Evolutionary conservation across 2,329 filamentous ascomycete genomes (phyloP).

Genomic region (Pseudogymnoascus pannorum): DNA sequence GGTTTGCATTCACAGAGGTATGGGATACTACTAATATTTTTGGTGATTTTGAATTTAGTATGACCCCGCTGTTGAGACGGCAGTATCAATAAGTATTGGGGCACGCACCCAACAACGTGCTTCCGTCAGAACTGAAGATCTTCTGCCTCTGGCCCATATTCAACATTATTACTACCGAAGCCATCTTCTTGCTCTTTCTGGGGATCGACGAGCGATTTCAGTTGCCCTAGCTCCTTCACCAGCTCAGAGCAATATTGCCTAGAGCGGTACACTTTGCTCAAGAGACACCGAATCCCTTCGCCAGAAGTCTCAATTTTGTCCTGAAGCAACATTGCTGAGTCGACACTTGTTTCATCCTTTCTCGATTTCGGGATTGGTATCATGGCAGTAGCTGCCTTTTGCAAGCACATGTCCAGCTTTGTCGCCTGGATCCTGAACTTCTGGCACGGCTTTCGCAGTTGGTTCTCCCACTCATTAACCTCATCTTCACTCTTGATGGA

Average conservation of each 20-base stretch:
- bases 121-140: not conserved
- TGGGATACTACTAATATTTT: slow-evolving; percentile 29
- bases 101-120: too few relatives aligned
- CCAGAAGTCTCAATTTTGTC: slow-evolving; percentile 15
- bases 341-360: slow-evolving; percentile 10
- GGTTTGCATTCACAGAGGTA: slow-evolving; percentile 10
- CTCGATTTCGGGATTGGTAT: not conserved
- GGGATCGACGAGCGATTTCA: slow-evolving; percentile 19
- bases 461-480: not conserved
- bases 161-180: not conserved
- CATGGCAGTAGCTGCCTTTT: not conserved
- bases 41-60: not conserved
- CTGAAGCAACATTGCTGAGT: slow-evolving; percentile 15
- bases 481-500: not conserved
- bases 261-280: slow-evolving; percentile 12
- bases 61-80: not conserved
- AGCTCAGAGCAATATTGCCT: slow-evolving; percentile 19
- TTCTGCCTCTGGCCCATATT: not conserved
- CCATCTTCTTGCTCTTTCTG: slow-evolving; percentile 5
- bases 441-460: not conserved
- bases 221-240: slow-evolving; percentile 16
- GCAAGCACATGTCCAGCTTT: not conserved
- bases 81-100: not conserved
- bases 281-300: slow-evolving; percentile 17
- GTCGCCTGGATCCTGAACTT: not conserved